A percentile compares a stretch with the other conserved stretches of the same genome.
Evolutionary conservation across 1,284 basidiomycete genomes (phyloP).

Genomic region (Pholiota adiposa): DNA sequence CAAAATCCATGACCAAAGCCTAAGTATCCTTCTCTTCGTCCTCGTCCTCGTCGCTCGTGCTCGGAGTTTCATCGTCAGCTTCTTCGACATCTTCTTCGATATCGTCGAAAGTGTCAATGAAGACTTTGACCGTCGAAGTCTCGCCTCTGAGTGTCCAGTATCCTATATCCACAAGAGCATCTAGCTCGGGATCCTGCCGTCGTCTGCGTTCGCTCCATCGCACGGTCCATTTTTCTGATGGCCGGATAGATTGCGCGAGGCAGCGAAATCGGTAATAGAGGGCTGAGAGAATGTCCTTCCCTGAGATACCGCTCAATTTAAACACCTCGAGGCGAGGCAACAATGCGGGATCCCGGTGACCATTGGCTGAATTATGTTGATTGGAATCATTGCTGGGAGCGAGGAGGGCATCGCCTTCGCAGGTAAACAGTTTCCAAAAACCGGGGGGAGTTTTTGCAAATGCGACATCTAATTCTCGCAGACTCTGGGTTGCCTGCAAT

Average conservation of each 20-base stretch:
- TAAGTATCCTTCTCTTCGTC: slow-evolving; percentile 2
- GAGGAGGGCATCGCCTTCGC: slow-evolving; percentile 16
- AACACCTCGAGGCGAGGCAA: slow-evolving; percentile 35
- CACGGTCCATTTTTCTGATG: slow-evolving; percentile 33
- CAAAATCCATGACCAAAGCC: no score
- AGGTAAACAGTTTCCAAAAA: slow-evolving; percentile 41
- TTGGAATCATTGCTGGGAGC: neutral
- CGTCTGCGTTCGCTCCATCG: slow-evolving; percentile 35
- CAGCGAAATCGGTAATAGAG: slow-evolving; percentile 14
- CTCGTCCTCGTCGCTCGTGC: slow-evolving; percentile 27
- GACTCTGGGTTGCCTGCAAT: slow-evolving; percentile 35
- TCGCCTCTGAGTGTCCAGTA: slow-evolving; percentile 23
- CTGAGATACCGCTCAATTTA: slow-evolving; percentile 34
- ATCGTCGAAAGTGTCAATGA: slow-evolving; percentile 29
- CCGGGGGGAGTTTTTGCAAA: slow-evolving; percentile 41
- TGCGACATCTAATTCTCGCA: slow-evolving; percentile 51
- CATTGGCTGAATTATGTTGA: neutral
- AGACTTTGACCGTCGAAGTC: slow-evolving; percentile 22
- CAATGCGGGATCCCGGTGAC: slow-evolving; percentile 16
- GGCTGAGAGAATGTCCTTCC: slow-evolving; percentile 26
- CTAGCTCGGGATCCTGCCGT: slow-evolving; percentile 35
- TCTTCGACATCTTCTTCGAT: slow-evolving; percentile 31
- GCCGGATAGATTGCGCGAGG: slow-evolving; percentile 11
- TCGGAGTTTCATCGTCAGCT: slow-evolving; percentile 30
- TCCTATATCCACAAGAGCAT: slow-evolving; percentile 37